Percentiles rank a stretch among this genome's conserved stretches.
Conservation (phyloP, 1,284 basidiomycete species). For the Pisolithus thermaeus region DNA sequence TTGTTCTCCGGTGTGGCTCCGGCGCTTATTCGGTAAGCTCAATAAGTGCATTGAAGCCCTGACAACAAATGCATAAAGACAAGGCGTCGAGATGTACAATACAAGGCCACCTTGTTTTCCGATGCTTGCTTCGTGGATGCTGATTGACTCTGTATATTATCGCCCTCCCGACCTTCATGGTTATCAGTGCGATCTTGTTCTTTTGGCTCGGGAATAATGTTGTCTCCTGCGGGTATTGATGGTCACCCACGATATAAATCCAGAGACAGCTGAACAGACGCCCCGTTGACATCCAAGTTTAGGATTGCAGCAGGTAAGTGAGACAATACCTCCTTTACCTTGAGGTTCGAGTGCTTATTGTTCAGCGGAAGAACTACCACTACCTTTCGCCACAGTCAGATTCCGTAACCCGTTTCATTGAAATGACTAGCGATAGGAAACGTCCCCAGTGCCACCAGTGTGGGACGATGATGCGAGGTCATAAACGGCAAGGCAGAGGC, state of each 20-base stretch:
- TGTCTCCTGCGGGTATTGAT: background rate
- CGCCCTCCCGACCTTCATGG: conserved; percentile 4
- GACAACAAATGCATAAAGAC: background rate
- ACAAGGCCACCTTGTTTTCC: conserved; percentile 24
- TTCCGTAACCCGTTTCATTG: background rate
- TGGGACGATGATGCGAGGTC: conserved; percentile 29
- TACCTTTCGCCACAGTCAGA: background rate
- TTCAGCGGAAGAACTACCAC: background rate
- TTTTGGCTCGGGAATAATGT: background rate
- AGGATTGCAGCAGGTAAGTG: conserved; percentile 24
- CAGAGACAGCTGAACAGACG: conserved; percentile 1
- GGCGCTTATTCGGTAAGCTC: background rate
- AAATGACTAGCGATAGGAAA: conserved; percentile 20
- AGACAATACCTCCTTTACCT: background rate
- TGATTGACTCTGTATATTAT: background rate
- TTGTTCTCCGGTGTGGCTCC: conserved; percentile 10
- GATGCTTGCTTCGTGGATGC: background rate
- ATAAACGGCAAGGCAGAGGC: conserved; percentile 26
- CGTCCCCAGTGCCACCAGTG: conserved; percentile 31
- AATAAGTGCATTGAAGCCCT: background rate
- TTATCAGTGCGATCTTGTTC: conserved; percentile 17
- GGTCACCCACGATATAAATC: conserved; percentile 21
- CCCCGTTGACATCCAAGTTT: conserved; percentile 19
- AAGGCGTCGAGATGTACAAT: conserved; percentile 8
- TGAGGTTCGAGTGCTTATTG: conserved; percentile 2